A percentile compares a stretch with the other conserved stretches of the same genome.
Conservation (phyloP, 331 rosid species). For the Malus hybrid region DNA sequence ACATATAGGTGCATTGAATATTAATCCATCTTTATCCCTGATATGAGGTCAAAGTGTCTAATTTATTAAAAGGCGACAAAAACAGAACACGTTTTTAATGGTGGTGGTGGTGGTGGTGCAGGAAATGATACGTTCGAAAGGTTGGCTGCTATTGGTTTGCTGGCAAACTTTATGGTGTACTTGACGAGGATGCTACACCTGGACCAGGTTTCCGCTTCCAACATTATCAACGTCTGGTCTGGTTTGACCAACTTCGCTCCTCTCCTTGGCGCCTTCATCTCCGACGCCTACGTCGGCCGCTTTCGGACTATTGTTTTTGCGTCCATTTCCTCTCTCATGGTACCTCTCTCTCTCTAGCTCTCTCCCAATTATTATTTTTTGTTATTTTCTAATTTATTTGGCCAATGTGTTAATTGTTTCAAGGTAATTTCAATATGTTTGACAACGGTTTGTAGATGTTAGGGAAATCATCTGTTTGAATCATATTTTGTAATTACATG, state of each 20-base stretch:
- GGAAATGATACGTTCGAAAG: conserved; percentile 88
- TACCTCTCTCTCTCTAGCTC: conserved; percentile 15
- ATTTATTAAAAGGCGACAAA: not conserved
- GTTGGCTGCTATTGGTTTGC: conserved; percentile 59
- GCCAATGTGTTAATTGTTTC: too few relatives aligned
- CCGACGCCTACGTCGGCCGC: conserved; percentile 69
- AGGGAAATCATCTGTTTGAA: too few relatives aligned
- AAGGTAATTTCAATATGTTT: not conserved
- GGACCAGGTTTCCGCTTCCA: conserved; percentile 62
- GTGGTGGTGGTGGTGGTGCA: conserved; percentile 11
- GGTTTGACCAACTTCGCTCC: conserved; percentile 59
- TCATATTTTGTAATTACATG: too few relatives aligned
- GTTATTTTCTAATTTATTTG: not conserved
- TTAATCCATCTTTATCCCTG: too few relatives aligned
- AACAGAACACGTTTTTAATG: not conserved
- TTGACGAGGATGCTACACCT: conserved; percentile 51
- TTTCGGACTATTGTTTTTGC: conserved; percentile 58
- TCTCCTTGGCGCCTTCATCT: conserved; percentile 71
- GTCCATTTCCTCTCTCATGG: conserved; percentile 52
- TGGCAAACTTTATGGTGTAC: conserved; percentile 80
- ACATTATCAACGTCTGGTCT: conserved; percentile 51
- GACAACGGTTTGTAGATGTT: too few relatives aligned
- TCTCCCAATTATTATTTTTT: not conserved
- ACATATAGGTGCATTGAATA: too few relatives aligned
- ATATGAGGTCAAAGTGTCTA: not conserved